Evolutionary conservation across 202 grass and related monocot species (phyloP).

Genomic region (Dendrocalamus latiflorus): DNA sequence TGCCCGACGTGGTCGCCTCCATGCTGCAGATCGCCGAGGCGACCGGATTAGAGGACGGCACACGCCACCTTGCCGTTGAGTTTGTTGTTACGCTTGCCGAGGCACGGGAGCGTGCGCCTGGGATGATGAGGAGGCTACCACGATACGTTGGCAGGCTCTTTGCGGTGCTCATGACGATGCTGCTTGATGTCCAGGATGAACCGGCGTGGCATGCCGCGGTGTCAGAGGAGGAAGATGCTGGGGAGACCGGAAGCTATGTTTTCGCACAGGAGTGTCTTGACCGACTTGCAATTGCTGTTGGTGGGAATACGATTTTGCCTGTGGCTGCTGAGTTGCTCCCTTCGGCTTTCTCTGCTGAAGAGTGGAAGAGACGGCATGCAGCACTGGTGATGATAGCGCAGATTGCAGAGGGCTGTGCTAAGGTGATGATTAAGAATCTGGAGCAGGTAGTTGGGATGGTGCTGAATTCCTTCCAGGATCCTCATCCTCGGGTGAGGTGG

Average conservation of each 20-base stretch:
- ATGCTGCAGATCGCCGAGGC: slow-evolving; percentile 61
- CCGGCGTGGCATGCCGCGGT: slow-evolving; percentile 50
- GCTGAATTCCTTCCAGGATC: slow-evolving; percentile 64
- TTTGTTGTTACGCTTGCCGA: slow-evolving; percentile 80
- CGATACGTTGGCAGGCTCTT: slow-evolving; percentile 50
- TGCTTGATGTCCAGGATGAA: slow-evolving; percentile 67
- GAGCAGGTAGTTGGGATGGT: slow-evolving; percentile 76
- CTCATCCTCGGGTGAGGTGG: slow-evolving; percentile 67
- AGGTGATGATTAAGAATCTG: slow-evolving; percentile 77
- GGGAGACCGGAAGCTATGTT: slow-evolving; percentile 52
- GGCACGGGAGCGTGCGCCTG: slow-evolving; percentile 53
- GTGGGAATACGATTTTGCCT: slow-evolving; percentile 61
- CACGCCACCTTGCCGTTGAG: slow-evolving; percentile 66
- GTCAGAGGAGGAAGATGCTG: slow-evolving; percentile 52
- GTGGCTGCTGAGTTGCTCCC: slow-evolving; percentile 69
- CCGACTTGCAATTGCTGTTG: slow-evolving; percentile 58
- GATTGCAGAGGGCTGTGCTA: slow-evolving; percentile 73
- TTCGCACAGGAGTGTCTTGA: slow-evolving; percentile 69
- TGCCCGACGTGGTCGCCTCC: slow-evolving; percentile 44
- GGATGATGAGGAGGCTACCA: slow-evolving; percentile 55
- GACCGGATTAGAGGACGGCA: slow-evolving; percentile 56
- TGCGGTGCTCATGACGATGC: slow-evolving; percentile 63
- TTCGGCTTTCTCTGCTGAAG: slow-evolving; percentile 43
- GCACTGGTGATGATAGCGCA: slow-evolving; percentile 57
- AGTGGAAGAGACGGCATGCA: slow-evolving; percentile 56